Percentiles rank a stretch among this genome's conserved stretches.
Evolutionary conservation across 352 stramenopile genomes (phyloP).

Genomic region (Phytopythium chamaehyphon): DNA sequence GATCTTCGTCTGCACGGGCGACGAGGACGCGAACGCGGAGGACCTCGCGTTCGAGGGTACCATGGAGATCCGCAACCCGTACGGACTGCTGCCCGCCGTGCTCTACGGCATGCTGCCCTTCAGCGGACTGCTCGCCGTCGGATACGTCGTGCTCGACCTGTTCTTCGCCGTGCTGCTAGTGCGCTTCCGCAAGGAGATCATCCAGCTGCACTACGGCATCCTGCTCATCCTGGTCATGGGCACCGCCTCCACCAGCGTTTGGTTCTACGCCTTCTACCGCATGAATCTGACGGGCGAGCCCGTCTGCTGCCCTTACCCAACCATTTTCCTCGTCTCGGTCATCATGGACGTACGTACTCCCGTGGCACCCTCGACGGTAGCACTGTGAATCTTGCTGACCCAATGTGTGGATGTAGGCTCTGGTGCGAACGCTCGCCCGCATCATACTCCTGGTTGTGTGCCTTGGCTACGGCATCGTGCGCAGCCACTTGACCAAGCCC

Average conservation of each 20-base stretch:
- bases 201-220: constrained; percentile 84
- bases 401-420: constrained; percentile 27
- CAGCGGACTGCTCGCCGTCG: constrained; percentile 61
- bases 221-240: constrained; percentile 76
- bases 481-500: constrained; percentile 37
- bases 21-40: constrained; percentile 36
- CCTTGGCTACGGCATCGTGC: constrained; percentile 89
- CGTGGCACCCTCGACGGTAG: background rate
- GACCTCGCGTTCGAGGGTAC: constrained; percentile 57
- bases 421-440: constrained; percentile 82
- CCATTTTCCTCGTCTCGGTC: constrained; percentile 76
- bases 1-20: constrained; percentile 71
- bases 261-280: constrained; percentile 82
- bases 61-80: constrained; percentile 81
- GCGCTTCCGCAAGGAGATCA: constrained; percentile 59
- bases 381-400: background rate
- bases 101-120: constrained; percentile 87
- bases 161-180: constrained; percentile 77
- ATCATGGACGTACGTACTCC: constrained; percentile 67
- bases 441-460: constrained; percentile 86
- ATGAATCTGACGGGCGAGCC: constrained; percentile 89
- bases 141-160: constrained; percentile 72
- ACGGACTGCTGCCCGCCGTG: constrained; percentile 70
- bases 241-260: constrained; percentile 51
- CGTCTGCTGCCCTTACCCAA: constrained; percentile 88